Conservation (phyloP, 305 asterid genomes). For the Salvia sclarea region DNA sequence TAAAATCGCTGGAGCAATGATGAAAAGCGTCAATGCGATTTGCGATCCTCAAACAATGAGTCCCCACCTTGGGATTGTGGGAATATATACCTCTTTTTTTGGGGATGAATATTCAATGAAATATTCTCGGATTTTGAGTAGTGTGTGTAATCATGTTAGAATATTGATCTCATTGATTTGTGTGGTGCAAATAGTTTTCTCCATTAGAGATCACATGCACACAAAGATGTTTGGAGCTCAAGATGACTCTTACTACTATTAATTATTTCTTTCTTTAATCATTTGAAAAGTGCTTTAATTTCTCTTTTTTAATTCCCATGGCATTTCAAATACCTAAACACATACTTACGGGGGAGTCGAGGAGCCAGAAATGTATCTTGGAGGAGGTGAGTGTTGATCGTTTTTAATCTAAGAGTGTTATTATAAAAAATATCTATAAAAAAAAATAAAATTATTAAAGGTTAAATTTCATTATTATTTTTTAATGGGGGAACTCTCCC, state of each 20-base stretch:
- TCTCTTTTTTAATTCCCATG: slow-evolving; percentile 7
- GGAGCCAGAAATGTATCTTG: too few species aligned
- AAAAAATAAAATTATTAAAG: too few species aligned
- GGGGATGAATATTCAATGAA: neutral
- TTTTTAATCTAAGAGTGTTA: too few species aligned
- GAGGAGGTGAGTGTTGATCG: too few species aligned
- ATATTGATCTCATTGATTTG: neutral
- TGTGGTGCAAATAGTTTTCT: neutral
- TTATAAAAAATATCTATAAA: too few species aligned
- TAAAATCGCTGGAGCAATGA: slow-evolving; percentile 16
- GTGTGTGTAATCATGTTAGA: neutral
- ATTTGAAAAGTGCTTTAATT: neutral
- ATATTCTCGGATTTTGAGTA: neutral
- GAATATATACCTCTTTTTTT: slow-evolving; percentile 20
- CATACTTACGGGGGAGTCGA: too few species aligned
- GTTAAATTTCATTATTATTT: too few species aligned
- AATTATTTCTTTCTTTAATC: slow-evolving; percentile 32
- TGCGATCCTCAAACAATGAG: slow-evolving; percentile 44
- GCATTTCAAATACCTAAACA: neutral
- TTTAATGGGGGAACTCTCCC: too few species aligned
- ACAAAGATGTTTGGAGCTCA: neutral
- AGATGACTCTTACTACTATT: too few species aligned
- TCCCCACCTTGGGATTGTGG: slow-evolving; percentile 37
- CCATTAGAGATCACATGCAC: slow-evolving; percentile 23
- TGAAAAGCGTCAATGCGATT: slow-evolving; percentile 38